Conservation (phyloP, 345 rosid species). For the Leavenworthia alabamica region DNA sequence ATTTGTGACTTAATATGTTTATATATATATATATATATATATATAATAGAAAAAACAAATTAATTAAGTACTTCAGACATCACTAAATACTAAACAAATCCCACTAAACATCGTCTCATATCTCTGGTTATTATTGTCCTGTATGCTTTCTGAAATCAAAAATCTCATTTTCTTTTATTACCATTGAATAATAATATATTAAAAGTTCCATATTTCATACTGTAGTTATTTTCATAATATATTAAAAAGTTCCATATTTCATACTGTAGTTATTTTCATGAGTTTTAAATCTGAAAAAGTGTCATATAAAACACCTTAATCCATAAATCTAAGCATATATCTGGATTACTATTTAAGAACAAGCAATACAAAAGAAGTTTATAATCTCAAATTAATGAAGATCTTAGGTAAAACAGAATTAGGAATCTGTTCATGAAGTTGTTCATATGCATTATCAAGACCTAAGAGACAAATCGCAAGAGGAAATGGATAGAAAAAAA, state of each 20-base stretch:
- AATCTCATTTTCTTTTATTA: not conserved
- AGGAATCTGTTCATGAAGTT: not conserved
- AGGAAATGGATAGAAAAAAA: not conserved
- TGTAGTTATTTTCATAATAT: not conserved
- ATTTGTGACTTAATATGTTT: not conserved
- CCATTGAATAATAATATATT: not conserved
- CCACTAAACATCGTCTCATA: not conserved
- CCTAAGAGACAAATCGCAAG: not conserved
- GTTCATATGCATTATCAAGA: not conserved
- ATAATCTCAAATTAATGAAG: not conserved
- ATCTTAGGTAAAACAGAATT: not conserved
- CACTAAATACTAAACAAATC: not conserved
- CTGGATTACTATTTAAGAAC: not conserved
- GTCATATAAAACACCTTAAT: not conserved
- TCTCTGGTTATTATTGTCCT: slow-evolving; percentile 1
- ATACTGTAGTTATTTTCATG: too few relatives aligned
- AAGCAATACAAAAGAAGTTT: not conserved
- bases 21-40: not conserved
- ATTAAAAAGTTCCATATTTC: not conserved
- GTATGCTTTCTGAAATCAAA: not conserved
- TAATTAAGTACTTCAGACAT: not conserved
- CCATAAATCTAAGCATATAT: not conserved
- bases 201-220: not conserved
- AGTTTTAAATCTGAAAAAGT: too few relatives aligned
- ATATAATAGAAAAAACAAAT: not conserved